phyloP scores from a whole-genome alignment of 495 filamentous ascomycete species.

The Neurospora terricola region DNA sequence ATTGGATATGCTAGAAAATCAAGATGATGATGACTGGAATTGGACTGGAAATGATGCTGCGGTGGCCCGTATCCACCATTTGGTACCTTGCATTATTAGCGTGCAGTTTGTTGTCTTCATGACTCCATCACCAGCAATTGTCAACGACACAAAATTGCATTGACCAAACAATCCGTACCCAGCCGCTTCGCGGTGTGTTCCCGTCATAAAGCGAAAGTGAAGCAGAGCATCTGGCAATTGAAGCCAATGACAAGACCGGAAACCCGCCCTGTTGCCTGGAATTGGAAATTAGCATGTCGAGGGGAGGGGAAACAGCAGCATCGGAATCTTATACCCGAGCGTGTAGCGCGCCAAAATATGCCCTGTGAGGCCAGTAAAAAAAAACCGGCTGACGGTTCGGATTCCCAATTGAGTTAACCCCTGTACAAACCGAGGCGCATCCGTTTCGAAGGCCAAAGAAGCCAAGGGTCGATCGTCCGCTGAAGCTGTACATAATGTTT shows the following conservation, averaged over 20 bases:
- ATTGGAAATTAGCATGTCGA: too few species aligned
- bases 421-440: slow-evolving; percentile 37
- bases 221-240: not conserved
- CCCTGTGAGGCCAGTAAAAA: not conserved
- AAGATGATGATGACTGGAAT: not conserved
- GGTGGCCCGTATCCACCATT: too few species aligned
- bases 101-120: too few species aligned
- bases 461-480: not conserved
- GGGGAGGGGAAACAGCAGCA: too few species aligned
- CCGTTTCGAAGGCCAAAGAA: slow-evolving; percentile 32
- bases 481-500: not conserved
- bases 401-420: not conserved
- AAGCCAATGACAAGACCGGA: not conserved
- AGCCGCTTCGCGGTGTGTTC: not conserved
- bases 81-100: too few species aligned
- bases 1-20: not conserved
- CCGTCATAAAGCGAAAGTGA: not conserved
- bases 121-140: too few species aligned
- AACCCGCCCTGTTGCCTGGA: not conserved
- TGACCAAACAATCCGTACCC: too few species aligned
- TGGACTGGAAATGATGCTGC: not conserved
- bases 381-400: not conserved
- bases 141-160: too few species aligned
- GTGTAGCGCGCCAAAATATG: not conserved
- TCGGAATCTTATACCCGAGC: not conserved